These are phyloP conservation scores for Gossypium gossypioides DNA, from an alignment of 441 rosid genomes.

Conservation along the genomic window DNA sequence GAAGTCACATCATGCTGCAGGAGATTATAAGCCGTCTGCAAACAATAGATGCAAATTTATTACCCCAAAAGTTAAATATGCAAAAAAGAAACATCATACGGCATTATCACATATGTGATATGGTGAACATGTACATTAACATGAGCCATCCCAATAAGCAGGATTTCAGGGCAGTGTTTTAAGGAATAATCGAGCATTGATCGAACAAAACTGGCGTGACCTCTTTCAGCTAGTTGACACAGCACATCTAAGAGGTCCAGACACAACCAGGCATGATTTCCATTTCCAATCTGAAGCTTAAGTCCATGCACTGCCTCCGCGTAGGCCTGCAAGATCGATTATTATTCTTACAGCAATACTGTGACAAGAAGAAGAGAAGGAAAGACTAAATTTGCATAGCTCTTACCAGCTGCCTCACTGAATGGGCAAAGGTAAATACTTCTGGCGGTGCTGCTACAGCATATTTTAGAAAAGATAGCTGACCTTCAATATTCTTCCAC, in stretches of 20 bases:
- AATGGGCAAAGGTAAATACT: constrained; percentile 80
- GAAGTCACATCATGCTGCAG: constrained; percentile 69
- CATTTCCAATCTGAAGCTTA: constrained; percentile 60
- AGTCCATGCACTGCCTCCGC: constrained; percentile 58
- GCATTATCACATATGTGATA: background rate
- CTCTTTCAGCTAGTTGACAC: constrained; percentile 87
- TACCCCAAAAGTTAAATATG: background rate
- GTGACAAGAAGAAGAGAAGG: constrained; percentile 7
- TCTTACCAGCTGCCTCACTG: constrained; percentile 76
- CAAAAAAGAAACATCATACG: background rate
- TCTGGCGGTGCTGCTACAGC: constrained; percentile 77
- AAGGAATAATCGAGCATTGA: constrained; percentile 76
- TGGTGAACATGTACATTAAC: constrained; percentile 44
- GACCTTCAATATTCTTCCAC: constrained; percentile 88
- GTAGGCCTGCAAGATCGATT: constrained; percentile 41
- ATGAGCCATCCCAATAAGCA: constrained; percentile 84
- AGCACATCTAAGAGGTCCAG: constrained; percentile 82
- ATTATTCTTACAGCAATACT: constrained; percentile 12
- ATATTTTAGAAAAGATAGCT: constrained; percentile 73
- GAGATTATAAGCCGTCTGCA: constrained; percentile 83
- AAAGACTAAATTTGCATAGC: constrained; percentile 11
- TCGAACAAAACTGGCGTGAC: constrained; percentile 55
- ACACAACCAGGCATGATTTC: constrained; percentile 85
- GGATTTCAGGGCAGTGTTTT: constrained; percentile 71
- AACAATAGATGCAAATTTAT: constrained; percentile 12